These are phyloP conservation scores for Letharia lupina DNA, from an alignment of 495 filamentous ascomycete genomes.

Conservation along the genomic window DNA sequence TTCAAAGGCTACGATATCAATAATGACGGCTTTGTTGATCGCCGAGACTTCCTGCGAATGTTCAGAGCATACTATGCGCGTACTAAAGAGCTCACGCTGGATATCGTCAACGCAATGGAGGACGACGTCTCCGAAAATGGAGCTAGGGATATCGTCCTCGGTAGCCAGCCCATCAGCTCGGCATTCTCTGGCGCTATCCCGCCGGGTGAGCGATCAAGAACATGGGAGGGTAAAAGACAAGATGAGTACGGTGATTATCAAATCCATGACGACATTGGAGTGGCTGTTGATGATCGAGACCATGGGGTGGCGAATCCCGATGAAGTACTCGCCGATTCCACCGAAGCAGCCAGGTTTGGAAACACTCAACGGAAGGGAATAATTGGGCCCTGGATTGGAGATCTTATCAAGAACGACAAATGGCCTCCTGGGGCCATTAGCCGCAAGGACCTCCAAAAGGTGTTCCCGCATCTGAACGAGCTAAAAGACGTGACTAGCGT, in stretches of 20 bases:
- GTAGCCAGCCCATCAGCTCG: slow-evolving; percentile 70
- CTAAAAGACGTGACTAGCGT: slow-evolving; percentile 37
- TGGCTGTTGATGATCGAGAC: slow-evolving; percentile 38
- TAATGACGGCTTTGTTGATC: slow-evolving; percentile 74
- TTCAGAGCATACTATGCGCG: slow-evolving; percentile 85
- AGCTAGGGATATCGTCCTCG: slow-evolving; percentile 65
- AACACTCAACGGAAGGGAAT: slow-evolving; percentile 7
- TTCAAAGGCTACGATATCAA: slow-evolving; percentile 92
- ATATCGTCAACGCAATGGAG: slow-evolving; percentile 73
- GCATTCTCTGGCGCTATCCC: slow-evolving; percentile 61
- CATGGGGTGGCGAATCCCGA: slow-evolving; percentile 43
- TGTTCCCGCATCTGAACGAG: slow-evolving; percentile 33
- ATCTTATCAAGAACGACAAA: slow-evolving; percentile 7
- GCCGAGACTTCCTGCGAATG: slow-evolving; percentile 85
- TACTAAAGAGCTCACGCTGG: slow-evolving; percentile 73
- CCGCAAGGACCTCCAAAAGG: slow-evolving; percentile 36
- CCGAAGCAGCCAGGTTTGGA: slow-evolving; percentile 36
- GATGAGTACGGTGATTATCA: slow-evolving; percentile 54
- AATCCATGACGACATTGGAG: slow-evolving; percentile 43
- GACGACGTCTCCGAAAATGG: slow-evolving; percentile 68
- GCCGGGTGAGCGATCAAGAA: slow-evolving; percentile 46
- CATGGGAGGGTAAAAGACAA: slow-evolving; percentile 54
- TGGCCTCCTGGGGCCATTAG: slow-evolving; percentile 22
- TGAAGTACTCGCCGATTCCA: slow-evolving; percentile 40
- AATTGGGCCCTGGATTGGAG: slow-evolving; percentile 6